phyloP scores from a whole-genome alignment of 2,329 filamentous ascomycete species.

The Dissoconium aciculare region DNA sequence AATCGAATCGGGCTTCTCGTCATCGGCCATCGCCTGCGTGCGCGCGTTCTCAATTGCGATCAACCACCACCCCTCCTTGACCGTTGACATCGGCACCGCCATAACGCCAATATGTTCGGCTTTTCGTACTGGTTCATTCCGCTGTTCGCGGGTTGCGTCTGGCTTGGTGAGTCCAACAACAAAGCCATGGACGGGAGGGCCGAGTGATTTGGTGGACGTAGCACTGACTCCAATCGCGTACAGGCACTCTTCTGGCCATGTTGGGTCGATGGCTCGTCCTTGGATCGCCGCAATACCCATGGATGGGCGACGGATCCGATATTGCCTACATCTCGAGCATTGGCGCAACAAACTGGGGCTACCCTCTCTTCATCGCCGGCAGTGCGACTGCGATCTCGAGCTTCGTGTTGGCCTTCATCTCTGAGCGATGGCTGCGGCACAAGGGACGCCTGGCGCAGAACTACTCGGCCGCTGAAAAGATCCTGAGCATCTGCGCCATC shows the following conservation, averaged over 20 bases:
- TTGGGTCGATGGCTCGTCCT: constrained; percentile 52
- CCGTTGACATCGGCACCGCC: neutral
- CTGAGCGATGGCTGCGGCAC: constrained; percentile 73
- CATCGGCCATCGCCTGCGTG: too few relatives aligned
- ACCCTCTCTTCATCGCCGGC: constrained; percentile 63
- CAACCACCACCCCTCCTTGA: too few relatives aligned
- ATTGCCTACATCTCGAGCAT: constrained; percentile 44
- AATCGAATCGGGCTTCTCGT: too few relatives aligned
- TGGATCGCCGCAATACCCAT: constrained; percentile 41
- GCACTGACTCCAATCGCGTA: constrained; percentile 2
- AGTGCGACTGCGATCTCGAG: constrained; percentile 56
- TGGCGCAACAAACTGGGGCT: constrained; percentile 41
- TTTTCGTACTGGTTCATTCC: constrained; percentile 46
- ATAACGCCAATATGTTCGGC: constrained; percentile 17
- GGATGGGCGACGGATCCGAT: constrained; percentile 43
- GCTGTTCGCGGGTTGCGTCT: constrained; percentile 46
- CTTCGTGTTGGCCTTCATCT: constrained; percentile 61
- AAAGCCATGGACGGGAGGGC: too few relatives aligned
- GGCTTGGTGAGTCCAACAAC: constrained; percentile 37
- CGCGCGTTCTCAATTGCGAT: too few relatives aligned
- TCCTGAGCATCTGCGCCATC: constrained; percentile 46
- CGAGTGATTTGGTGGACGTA: neutral
- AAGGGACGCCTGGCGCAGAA: constrained; percentile 64
- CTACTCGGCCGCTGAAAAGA: constrained; percentile 44
- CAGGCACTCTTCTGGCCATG: constrained; percentile 50